These are phyloP conservation scores for Solanum clarkiae DNA, from an alignment of 257 asterid species.

Conservation along the genomic window DNA sequence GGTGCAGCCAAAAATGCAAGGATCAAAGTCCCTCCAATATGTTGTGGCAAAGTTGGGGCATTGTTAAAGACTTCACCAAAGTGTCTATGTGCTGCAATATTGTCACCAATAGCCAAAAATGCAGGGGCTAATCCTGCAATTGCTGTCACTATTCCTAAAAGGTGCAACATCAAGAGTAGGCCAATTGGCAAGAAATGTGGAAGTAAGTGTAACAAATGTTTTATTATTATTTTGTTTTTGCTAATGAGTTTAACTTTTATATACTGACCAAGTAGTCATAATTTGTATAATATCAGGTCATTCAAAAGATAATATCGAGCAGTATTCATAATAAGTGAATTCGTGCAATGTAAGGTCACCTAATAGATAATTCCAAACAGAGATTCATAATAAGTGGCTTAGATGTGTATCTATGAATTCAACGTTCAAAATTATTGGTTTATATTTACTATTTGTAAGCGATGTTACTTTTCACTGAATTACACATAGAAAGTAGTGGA, in stretches of 20 bases:
- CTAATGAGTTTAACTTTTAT: background rate
- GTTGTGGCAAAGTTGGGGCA: constrained; percentile 16
- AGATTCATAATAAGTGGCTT: background rate
- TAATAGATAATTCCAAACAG: too few species aligned
- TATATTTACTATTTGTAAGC: too few species aligned
- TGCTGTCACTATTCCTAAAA: constrained; percentile 23
- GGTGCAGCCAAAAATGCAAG: constrained; percentile 13
- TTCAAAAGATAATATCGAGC: background rate
- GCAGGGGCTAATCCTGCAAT: constrained; percentile 18
- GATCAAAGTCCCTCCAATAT: constrained; percentile 5
- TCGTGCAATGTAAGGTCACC: too few species aligned
- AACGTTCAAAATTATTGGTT: too few species aligned
- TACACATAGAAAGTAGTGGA: too few species aligned
- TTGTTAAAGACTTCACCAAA: constrained; percentile 15
- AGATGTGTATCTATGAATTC: background rate
- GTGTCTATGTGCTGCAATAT: constrained; percentile 23
- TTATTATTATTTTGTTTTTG: background rate
- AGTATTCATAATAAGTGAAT: background rate
- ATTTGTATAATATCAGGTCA: background rate
- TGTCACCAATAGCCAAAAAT: constrained; percentile 21
- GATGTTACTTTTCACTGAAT: too few species aligned
- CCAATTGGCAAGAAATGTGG: constrained; percentile 32
- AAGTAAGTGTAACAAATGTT: constrained; percentile 5
- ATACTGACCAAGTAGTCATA: background rate
- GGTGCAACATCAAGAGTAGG: constrained; percentile 23